Percentiles rank a stretch among this genome's conserved stretches.
Conservation (phyloP, 352 stramenopile genomes). For the Saprolegnia parasitica region DNA sequence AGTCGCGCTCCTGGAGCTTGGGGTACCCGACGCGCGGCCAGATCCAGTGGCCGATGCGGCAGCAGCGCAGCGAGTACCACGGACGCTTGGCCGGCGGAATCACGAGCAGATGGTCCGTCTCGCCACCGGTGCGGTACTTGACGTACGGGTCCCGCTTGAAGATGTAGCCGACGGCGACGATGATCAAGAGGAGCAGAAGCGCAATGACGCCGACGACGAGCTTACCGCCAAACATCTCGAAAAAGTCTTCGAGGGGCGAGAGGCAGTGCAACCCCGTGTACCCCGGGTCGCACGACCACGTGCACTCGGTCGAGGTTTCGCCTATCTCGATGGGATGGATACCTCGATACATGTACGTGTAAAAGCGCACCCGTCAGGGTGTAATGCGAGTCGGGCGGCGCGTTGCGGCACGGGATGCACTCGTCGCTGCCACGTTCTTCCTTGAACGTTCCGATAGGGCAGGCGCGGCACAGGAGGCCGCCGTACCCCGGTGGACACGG, state of each 20-base stretch:
- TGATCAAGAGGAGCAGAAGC: constrained; percentile 58
- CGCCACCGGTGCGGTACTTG: not conserved
- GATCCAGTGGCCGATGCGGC: constrained; percentile 44
- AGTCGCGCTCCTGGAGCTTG: constrained; percentile 70
- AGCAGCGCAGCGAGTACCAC: constrained; percentile 49
- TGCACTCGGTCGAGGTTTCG: constrained; percentile 44
- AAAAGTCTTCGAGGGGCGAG: constrained; percentile 66
- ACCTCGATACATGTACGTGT: too few species aligned
- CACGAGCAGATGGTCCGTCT: constrained; percentile 24
- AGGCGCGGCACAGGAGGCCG: constrained; percentile 65
- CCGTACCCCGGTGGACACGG: constrained; percentile 70
- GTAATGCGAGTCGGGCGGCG: constrained; percentile 67
- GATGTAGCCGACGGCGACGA: constrained; percentile 64
- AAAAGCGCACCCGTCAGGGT: constrained; percentile 28
- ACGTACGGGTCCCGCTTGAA: constrained; percentile 25
- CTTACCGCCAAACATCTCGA: constrained; percentile 71
- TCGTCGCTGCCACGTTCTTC: constrained; percentile 75
- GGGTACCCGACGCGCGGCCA: constrained; percentile 72
- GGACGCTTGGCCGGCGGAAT: constrained; percentile 8
- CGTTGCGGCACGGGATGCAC: constrained; percentile 55
- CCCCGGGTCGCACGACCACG: constrained; percentile 70
- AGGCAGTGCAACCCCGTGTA: constrained; percentile 71
- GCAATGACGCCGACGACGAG: constrained; percentile 64
- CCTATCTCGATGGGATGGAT: too few species aligned
- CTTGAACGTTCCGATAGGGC: constrained; percentile 59